phyloP scores from a whole-genome alignment of 2,329 filamentous ascomycete genomes.

The Fusarium tricinctum region DNA sequence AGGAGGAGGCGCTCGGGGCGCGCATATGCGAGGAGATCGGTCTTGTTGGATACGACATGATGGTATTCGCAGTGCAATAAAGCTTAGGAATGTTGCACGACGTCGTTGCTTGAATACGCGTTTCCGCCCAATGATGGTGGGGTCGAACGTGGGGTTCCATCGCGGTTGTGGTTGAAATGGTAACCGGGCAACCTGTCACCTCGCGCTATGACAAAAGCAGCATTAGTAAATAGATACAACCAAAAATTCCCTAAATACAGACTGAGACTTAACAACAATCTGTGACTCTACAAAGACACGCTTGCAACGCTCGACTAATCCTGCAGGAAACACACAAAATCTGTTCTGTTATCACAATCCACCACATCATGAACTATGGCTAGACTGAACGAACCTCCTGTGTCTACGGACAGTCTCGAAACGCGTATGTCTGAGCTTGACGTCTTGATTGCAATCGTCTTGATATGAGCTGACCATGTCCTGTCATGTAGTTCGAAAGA shows the following conservation, averaged over 20 bases:
- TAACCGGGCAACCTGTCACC: slow-evolving; percentile 51
- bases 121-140: slow-evolving; percentile 44
- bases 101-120: slow-evolving; percentile 32
- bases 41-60: slow-evolving; percentile 71
- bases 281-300: slow-evolving; percentile 35
- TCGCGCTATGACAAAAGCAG: slow-evolving; percentile 49
- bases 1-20: slow-evolving; percentile 67
- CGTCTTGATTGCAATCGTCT: slow-evolving; percentile 9
- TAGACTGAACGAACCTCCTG: slow-evolving; percentile 81
- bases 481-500: slow-evolving; percentile 74
- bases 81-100: slow-evolving; percentile 10
- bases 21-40: slow-evolving; percentile 77
- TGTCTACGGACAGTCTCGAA: slow-evolving; percentile 78
- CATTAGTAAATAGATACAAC: slow-evolving; percentile 55
- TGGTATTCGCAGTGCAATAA: neutral
- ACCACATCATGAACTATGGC: slow-evolving; percentile 72
- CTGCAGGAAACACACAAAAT: slow-evolving; percentile 27
- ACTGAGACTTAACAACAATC: slow-evolving; percentile 46
- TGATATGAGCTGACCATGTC: slow-evolving; percentile 37
- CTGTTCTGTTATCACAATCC: slow-evolving; percentile 18
- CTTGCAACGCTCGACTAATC: slow-evolving; percentile 31
- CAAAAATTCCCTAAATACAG: slow-evolving; percentile 47
- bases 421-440: slow-evolving; percentile 68
- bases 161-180: slow-evolving; percentile 5
- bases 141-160: slow-evolving; percentile 47